phyloP scores from a whole-genome alignment of 169 alveolate genomes.

The Plasmodium sp. region DNA sequence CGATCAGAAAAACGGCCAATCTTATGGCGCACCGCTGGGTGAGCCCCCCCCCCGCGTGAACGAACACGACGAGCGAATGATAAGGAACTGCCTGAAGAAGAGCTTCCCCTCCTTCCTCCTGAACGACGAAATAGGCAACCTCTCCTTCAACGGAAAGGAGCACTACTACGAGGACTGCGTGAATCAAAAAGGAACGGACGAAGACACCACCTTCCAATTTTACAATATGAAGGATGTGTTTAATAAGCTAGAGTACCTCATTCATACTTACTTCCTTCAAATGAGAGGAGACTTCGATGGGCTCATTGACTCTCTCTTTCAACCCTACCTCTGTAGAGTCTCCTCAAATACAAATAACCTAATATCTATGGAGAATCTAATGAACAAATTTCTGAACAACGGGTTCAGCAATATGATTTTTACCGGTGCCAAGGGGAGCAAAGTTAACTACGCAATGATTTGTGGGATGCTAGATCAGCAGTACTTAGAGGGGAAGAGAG shows the following conservation, averaged over 20 bases:
- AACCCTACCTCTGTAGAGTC: constrained; percentile 78
- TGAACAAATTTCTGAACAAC: constrained; percentile 94
- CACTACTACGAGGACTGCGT: constrained; percentile 24
- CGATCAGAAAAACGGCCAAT: not conserved
- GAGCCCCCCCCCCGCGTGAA: not conserved
- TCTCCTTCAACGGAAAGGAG: not conserved
- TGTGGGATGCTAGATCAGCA: constrained; percentile 96
- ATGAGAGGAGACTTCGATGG: constrained; percentile 62
- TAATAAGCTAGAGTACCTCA: constrained; percentile 71
- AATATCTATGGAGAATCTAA: constrained; percentile 71
- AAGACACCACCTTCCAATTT: constrained; percentile 50
- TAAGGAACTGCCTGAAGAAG: constrained; percentile 3
- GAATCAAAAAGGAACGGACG: constrained; percentile 20
- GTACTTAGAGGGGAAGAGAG: constrained; percentile 97
- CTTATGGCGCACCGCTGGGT: not conserved
- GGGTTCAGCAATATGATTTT: constrained; percentile 97
- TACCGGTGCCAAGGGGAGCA: constrained; percentile 98
- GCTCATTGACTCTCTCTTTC: constrained; percentile 79
- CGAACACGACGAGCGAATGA: not conserved
- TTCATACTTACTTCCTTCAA: constrained; percentile 73
- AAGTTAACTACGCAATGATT: constrained; percentile 95
- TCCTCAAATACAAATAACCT: constrained; percentile 77
- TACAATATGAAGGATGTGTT: constrained; percentile 76
- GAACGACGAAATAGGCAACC: constrained; percentile 75
- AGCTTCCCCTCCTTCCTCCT: constrained; percentile 40